Conservation (phyloP, 108 stramenopile genomes). For the Nitzschia sp. region DNA sequence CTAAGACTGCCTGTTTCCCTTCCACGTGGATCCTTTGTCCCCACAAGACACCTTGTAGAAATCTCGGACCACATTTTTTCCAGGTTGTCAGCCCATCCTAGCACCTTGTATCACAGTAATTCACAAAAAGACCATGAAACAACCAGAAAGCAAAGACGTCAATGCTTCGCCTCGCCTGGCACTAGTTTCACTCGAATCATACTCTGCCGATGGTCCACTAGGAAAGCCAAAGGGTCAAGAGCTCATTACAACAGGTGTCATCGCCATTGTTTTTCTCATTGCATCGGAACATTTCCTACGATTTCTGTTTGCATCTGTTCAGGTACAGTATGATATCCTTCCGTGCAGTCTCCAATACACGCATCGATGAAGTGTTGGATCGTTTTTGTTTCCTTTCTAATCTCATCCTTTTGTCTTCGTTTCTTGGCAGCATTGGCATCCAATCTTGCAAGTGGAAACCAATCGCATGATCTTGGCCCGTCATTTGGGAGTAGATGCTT, state of each 20-base stretch:
- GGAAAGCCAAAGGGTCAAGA: conserved; percentile 10
- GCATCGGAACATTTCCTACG: conserved; percentile 12
- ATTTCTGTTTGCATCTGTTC: conserved; percentile 4
- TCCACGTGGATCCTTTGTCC: too few relatives aligned
- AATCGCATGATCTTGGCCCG: conserved; percentile 79
- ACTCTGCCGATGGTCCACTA: neutral
- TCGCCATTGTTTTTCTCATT: conserved; percentile 16
- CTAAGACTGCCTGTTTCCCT: too few relatives aligned
- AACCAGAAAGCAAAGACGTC: too few relatives aligned
- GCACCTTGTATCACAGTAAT: too few relatives aligned
- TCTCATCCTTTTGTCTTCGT: neutral
- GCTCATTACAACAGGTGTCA: conserved; percentile 9
- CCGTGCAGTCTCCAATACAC: too few relatives aligned
- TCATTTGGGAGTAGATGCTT: conserved; percentile 71
- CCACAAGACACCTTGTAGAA: too few relatives aligned
- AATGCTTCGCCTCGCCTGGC: conserved; percentile 11
- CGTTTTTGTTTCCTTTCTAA: too few relatives aligned
- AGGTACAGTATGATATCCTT: conserved; percentile 17
- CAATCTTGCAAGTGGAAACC: conserved; percentile 46
- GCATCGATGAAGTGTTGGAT: too few relatives aligned
- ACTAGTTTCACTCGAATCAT: conserved; percentile 26
- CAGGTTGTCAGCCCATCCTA: too few relatives aligned
- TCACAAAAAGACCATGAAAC: too few relatives aligned
- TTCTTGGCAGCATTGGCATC: conserved; percentile 46
- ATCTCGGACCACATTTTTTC: too few relatives aligned